Evolutionary conservation across 2,329 filamentous ascomycete genomes (phyloP), one percentile per base, ranked within the genome.

Genomic region (Dactylonectria macrodidyma): DNA sequence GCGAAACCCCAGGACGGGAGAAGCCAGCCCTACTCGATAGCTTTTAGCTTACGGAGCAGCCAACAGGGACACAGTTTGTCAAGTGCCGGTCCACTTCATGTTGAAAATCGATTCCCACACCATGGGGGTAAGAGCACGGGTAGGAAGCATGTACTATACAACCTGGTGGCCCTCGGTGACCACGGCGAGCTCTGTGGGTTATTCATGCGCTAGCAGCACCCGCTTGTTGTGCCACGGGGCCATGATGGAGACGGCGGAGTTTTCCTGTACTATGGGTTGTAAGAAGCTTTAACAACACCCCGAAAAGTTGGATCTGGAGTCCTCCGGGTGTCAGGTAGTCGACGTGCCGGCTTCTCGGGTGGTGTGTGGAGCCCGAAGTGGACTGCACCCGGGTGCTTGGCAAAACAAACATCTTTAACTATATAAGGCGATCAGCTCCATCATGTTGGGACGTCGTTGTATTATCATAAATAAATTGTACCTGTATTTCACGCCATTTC

Each of bases 1-100:
- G 59, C 41, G 52, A 60, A 65, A 50, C 61, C 54, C 56, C 61
- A 46, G 19, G 8, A 51, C 63, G 58, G 63, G 38, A 66, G 56
- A 33, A 52, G 56, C 33, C 41, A 24, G 33, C 36, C 26, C 19
- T 30, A 41, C n/a, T 51, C 33, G 38, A 44, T 11, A 22, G 36
- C 8, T 44, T 34, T 30, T 38, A 19, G 19, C 19, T 11, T 38
- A 61, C 33, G 19, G 19, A 19, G 19, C 51, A 46, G 51, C 48
- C 59, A 54, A 30, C 48, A 14, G 12, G 46, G 19, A 22, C 6
- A n/a, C 0, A 19, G 10, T 7, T 12, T 52, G 46, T 56, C 38
- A 48, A 34, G 24, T 10, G 14, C 34, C 24, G 38, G 19, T 47
- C 30, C 14, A 14, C 10, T 58, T 14, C 14, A 46, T 52, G 36